Percentiles rank a stretch among this genome's conserved stretches.
Conservation (phyloP, 225 moss, liverwort and hornwort genomes). For the Bryoerythrophyllum caledonicum region DNA sequence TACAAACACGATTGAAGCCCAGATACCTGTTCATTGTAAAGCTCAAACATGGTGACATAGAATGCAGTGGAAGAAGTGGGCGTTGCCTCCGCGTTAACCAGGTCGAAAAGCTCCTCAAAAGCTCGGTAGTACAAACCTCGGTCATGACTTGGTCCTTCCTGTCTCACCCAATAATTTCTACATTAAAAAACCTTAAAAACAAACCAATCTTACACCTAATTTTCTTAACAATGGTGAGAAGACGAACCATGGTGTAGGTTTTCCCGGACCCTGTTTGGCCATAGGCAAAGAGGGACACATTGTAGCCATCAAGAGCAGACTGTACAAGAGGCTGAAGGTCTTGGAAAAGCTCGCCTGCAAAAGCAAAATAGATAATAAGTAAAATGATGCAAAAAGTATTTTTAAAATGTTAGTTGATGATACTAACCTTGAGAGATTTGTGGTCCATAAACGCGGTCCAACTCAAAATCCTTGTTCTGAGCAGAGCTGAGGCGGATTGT, state of each 20-base stretch:
- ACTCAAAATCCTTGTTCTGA: slow-evolving; percentile 73
- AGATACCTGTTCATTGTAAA: slow-evolving; percentile 79
- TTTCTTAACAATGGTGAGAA: slow-evolving; percentile 5
- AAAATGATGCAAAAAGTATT: too few relatives aligned
- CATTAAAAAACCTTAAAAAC: not conserved
- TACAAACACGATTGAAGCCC: too few relatives aligned
- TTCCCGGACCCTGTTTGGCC: slow-evolving; percentile 97
- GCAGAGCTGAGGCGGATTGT: slow-evolving; percentile 72
- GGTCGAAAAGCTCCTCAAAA: slow-evolving; percentile 88
- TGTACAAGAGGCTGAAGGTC: slow-evolving; percentile 91
- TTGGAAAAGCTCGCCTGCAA: slow-evolving; percentile 68
- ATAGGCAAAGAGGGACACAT: slow-evolving; percentile 89
- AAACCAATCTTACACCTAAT: not conserved
- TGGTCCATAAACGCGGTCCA: slow-evolving; percentile 92
- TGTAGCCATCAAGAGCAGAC: slow-evolving; percentile 92
- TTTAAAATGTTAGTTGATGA: not conserved
- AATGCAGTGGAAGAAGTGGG: slow-evolving; percentile 78
- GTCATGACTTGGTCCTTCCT: slow-evolving; percentile 91
- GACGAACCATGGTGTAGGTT: slow-evolving; percentile 77
- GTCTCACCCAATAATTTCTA: slow-evolving; percentile 20
- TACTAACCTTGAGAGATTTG: slow-evolving; percentile 79
- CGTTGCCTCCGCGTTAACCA: slow-evolving; percentile 72
- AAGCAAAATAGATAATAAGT: not conserved
- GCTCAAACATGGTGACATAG: slow-evolving; percentile 88
- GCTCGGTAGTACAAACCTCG: slow-evolving; percentile 82